Evolutionary conservation across 2,329 filamentous ascomycete species (phyloP), one percentile per base, ranked within the genome.

Genomic region (Claviceps sp.): DNA sequence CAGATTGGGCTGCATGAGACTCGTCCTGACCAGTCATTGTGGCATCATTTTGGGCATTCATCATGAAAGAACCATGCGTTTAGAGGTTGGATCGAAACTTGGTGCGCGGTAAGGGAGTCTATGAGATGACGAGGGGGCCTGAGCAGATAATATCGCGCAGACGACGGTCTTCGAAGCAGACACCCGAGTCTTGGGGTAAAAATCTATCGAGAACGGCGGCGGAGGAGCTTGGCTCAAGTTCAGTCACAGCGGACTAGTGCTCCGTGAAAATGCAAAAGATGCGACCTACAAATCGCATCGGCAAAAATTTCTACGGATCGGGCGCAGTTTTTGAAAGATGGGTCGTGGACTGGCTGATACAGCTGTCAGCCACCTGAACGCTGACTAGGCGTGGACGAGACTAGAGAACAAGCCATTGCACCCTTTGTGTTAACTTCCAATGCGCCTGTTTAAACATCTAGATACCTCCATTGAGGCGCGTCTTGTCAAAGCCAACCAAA

Each of bases 1-100:
- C 38, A 17, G n/a, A 14, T 19, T 57, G 56, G 19, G 54, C 53
- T 24, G 52, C 49, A 54, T 52, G 51, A 52, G 50, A 5, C 37
- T 46, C 43, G 50, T 58, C 52, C 50, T 56, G 54, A 41, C 55
- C 57, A 34, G 48, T 52, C 58, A 64, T 60, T 38, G 55, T 53
- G 50, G 52, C 50, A 19, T 64, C 59, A 24, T 50, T 34, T 46
- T 62, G 55, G 22, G 63, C 60, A 52, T 58, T 51, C 66, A 68
- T 68, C 43, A 8, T 54, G 43, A 26, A 14, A 11, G 10, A 48
- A 38, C 5, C 17, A 52, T 16, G 17, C 22, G n/a, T 45, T 44
- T 19, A 26, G 38, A 24, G 22, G 19, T 19, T n/a, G 6, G 30
- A 17, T 14, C 41, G 41, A 16, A 30, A 44, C 6, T 17, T 49